A percentile compares a stretch with the other conserved stretches of the same genome.
Evolutionary conservation across 148 eudicot species (phyloP).

Genomic region (Vaccinium myrtillus): DNA sequence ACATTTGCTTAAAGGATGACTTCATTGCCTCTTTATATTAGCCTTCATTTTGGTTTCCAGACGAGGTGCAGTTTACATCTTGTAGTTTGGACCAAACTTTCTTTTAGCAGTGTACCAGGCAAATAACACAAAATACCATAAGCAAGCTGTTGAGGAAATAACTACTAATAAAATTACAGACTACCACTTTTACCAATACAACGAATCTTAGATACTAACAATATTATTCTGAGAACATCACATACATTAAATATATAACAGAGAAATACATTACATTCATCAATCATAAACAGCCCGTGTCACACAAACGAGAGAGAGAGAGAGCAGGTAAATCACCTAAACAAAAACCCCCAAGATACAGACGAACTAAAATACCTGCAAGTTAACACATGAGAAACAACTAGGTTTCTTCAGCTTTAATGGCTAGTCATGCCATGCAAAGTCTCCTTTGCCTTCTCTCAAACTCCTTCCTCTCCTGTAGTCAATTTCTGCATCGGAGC

Average conservation of each 20-base stretch:
- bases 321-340: constrained; percentile 9
- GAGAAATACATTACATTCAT: constrained; percentile 5
- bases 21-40: background rate
- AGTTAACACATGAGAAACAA: constrained; percentile 8
- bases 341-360: constrained; percentile 3
- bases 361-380: constrained; percentile 4
- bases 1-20: background rate
- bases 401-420: background rate
- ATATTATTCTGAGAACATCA: background rate
- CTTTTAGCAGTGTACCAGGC: background rate
- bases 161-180: background rate
- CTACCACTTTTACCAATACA: background rate
- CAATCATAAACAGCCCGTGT: constrained; percentile 6
- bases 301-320: background rate
- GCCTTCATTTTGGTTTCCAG: background rate
- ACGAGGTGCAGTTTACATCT: background rate
- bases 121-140: background rate
- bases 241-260: constrained; percentile 1
- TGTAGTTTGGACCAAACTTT: background rate
- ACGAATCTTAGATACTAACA: background rate
- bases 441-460: constrained; percentile 55
- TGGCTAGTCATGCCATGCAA: constrained; percentile 21
- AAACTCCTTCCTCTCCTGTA: constrained; percentile 86
- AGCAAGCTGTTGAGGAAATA: background rate
- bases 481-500: constrained; percentile 95